These are phyloP conservation scores for Pseudogymnoascus sp. DNA, from an alignment of 2,329 filamentous ascomycete genomes.

Conservation along the genomic window DNA sequence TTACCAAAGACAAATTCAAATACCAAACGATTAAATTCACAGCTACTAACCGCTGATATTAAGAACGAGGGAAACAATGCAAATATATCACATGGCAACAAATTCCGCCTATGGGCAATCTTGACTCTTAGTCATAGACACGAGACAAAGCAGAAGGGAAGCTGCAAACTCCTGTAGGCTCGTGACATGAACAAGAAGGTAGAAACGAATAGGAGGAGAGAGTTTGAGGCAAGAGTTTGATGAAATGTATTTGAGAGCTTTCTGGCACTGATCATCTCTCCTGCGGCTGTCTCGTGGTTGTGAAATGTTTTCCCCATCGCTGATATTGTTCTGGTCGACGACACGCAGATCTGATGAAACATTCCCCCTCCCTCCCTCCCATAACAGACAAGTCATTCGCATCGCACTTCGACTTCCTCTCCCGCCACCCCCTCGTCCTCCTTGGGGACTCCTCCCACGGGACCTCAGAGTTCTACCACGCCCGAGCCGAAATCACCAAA, in stretches of 20 bases:
- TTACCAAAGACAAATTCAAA: not conserved
- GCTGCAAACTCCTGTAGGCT: not conserved
- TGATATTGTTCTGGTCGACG: not conserved
- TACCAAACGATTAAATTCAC: not conserved
- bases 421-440: slow-evolving; percentile 27
- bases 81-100: not conserved
- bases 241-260: not conserved
- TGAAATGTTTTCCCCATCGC: not conserved
- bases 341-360: not conserved
- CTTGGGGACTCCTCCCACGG: slow-evolving; percentile 42
- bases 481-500: slow-evolving; percentile 42
- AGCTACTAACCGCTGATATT: not conserved
- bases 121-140: not conserved
- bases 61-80: not conserved
- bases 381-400: slow-evolving; percentile 24
- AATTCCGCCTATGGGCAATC: not conserved
- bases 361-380: slow-evolving; percentile 25
- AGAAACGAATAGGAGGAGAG: not conserved
- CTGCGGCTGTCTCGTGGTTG: not conserved
- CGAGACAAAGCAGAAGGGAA: not conserved
- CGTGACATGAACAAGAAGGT: not conserved
- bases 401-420: slow-evolving; percentile 10
- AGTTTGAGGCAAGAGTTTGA: not conserved
- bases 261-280: not conserved
- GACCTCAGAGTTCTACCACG: slow-evolving; percentile 46